Evolutionary conservation across 495 filamentous ascomycete species (phyloP), one percentile per base, ranked within the genome.

Genomic region (Penicillium mononematosum): DNA sequence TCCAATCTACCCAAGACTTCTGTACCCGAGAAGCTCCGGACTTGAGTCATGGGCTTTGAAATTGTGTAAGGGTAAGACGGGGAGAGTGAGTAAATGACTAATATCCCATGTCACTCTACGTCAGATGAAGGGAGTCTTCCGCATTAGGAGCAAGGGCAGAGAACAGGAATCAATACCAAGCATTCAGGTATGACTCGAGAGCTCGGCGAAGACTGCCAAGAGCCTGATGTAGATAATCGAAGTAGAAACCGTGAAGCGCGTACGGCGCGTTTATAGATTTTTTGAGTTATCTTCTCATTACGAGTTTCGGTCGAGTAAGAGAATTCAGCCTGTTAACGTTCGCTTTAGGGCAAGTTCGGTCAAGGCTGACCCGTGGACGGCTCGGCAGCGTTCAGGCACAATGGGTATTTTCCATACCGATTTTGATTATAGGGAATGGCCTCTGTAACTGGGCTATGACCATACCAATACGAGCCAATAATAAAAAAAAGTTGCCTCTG

Each of bases 201-300:
- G 19, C 17, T 54, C 42, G 36, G 49, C 49, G 32, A 50, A 54
- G 34, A 9, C 43, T 34, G 58, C 58, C 47, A 47, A 47, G 53
- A 5, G 36, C 36, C 16, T 17, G 34, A n/a, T n/a, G 17, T 45
- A 27, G 12, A 29, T 2, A 20, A 10, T 20, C 29, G 16, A 32
- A 17, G 45, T 16, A 55, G 32, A 34, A 44, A 47, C 16, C 34
- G 5, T 5, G 41, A 56, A 58, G 62, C 65, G 65, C 63, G 65
- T 55, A 59, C 53, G 59, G 64, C 62, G 64, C 62, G 64, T 66
- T 59, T 66, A 64, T 52, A 50, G 45, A n/a, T 22, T 62, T 54
- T 39, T 5, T 25, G 24, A 25, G 45, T 45, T 55, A 50, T 47
- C 44, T 0, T 27, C 8, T 36, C 4, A 27, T 51, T 51, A 51